Evolutionary conservation across 345 rosid genomes (phyloP).

Genomic region (Camelina hispida): DNA sequence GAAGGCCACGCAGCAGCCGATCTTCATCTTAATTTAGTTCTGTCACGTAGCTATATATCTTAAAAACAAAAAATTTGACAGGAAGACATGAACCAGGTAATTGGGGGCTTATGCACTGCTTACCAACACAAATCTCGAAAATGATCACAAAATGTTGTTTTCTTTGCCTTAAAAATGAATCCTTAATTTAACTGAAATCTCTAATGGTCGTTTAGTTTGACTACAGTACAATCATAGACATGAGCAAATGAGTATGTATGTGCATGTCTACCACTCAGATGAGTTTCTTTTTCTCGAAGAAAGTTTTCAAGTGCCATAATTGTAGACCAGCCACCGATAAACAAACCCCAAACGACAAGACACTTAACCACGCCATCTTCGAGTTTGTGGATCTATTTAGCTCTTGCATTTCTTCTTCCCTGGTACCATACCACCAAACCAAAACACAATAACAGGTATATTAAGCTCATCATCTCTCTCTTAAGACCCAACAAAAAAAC

Average conservation of each 20-base stretch:
- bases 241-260: constrained; percentile 10
- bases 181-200: too few species aligned
- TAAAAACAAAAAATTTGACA: too few species aligned
- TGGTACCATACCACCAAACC: background rate
- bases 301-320: constrained; percentile 37
- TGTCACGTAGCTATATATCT: too few species aligned
- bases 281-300: constrained; percentile 41
- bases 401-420: constrained; percentile 40
- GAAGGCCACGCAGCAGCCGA: too few species aligned
- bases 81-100: too few species aligned
- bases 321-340: constrained; percentile 44
- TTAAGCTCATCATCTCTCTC: constrained; percentile 10
- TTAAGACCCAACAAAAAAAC: constrained; percentile 11
- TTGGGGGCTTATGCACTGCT: too few species aligned
- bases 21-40: too few species aligned
- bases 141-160: too few species aligned
- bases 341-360: constrained; percentile 31
- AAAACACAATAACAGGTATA: background rate
- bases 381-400: constrained; percentile 36
- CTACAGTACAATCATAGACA: background rate
- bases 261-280: constrained; percentile 22
- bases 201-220: constrained; percentile 10
- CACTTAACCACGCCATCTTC: constrained; percentile 39
- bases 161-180: too few species aligned
- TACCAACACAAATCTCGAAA: too few species aligned